Evolutionary conservation across 805 yeast species (phyloP).

Genomic region (Yamadazyma laniorum): DNA sequence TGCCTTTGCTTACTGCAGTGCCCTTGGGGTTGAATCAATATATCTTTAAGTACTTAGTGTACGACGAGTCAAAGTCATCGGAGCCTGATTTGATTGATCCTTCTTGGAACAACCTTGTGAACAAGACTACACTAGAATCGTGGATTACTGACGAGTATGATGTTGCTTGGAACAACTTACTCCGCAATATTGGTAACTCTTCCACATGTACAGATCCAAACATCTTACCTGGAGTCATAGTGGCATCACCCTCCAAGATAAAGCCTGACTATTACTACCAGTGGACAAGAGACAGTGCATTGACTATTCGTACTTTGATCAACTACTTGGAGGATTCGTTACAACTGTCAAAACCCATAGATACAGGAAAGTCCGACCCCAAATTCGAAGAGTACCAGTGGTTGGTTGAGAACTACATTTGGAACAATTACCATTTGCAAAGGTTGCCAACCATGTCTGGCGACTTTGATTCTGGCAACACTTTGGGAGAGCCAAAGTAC

Average conservation of each 20-base stretch:
- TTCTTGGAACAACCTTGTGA: slow-evolving; percentile 28
- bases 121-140: slow-evolving; percentile 43
- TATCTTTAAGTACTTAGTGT: neutral
- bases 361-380: neutral
- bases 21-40: neutral
- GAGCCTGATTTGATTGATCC: slow-evolving; percentile 6
- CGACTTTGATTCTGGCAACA: slow-evolving; percentile 44
- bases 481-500: slow-evolving; percentile 90
- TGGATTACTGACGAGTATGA: slow-evolving; percentile 50
- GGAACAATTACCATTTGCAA: slow-evolving; percentile 59
- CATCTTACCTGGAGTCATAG: slow-evolving; percentile 65
- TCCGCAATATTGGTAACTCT: slow-evolving; percentile 16
- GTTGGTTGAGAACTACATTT: slow-evolving; percentile 58
- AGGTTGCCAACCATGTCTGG: slow-evolving; percentile 59
- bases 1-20: neutral
- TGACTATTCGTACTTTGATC: slow-evolving; percentile 66
- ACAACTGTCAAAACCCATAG: neutral
- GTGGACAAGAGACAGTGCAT: slow-evolving; percentile 90
- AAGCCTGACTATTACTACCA: slow-evolving; percentile 83
- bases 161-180: slow-evolving; percentile 12
- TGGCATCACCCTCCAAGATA: slow-evolving; percentile 77
- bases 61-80: neutral
- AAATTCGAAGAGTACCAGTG: slow-evolving; percentile 11
- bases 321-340: slow-evolving; percentile 49
- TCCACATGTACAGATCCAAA: slow-evolving; percentile 6